These are phyloP conservation scores for Paxillus involutus DNA, from an alignment of 768 basidiomycete genomes.

Conservation along the genomic window DNA sequence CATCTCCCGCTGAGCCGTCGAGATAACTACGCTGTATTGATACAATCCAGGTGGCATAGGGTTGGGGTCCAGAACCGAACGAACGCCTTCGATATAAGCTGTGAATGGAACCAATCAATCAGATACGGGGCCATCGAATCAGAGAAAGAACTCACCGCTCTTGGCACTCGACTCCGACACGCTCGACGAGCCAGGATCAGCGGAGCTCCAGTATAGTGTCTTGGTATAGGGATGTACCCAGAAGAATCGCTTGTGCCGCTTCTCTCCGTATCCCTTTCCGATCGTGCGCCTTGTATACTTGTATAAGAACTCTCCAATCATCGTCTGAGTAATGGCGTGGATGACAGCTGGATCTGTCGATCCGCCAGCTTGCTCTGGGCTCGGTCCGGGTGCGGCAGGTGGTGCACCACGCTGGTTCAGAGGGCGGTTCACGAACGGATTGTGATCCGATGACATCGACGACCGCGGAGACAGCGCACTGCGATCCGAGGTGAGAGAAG, in stretches of 20 bases:
- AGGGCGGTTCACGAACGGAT: conserved; percentile 44
- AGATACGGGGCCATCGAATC: conserved; percentile 7
- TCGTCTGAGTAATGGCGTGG: conserved; percentile 98
- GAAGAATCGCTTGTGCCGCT: conserved; percentile 93
- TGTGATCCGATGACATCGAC: conserved; percentile 79
- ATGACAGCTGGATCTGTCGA: conserved; percentile 89
- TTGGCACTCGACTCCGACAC: conserved; percentile 93
- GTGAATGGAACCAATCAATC: conserved; percentile 6
- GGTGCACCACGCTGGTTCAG: conserved; percentile 30
- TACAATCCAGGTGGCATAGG: conserved; percentile 93
- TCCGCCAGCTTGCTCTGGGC: conserved; percentile 28
- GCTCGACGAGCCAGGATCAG: conserved; percentile 87
- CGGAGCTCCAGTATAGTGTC: conserved; percentile 95
- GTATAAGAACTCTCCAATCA: conserved; percentile 99
- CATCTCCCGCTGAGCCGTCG: conserved; percentile 94
- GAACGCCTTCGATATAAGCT: conserved; percentile 94
- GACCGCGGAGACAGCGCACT: conserved; percentile 73
- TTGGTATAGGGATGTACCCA: conserved; percentile 99
- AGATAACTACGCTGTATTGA: conserved; percentile 90
- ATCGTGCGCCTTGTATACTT: conserved; percentile 92
- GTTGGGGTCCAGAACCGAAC: conserved; percentile 91
- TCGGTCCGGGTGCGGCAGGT: conserved; percentile 47
- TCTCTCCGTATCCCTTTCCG: conserved; percentile 88
- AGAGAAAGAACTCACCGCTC: conserved; percentile 70
- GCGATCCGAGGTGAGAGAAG: conserved; percentile 69